These are phyloP conservation scores for Mycena leptocephala DNA, from an alignment of 768 basidiomycete species.

Conservation along the genomic window DNA sequence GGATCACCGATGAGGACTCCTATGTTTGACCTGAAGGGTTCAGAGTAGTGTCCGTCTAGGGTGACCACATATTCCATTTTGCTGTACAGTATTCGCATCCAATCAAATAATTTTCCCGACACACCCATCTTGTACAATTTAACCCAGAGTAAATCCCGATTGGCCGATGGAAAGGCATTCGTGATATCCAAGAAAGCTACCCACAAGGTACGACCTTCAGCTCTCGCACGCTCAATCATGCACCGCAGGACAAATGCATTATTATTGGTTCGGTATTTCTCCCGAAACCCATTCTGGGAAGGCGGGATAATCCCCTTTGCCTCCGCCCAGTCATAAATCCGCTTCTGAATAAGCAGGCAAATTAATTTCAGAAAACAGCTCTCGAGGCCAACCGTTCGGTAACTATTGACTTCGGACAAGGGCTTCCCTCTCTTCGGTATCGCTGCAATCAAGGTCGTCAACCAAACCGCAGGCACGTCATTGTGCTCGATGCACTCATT, in stretches of 20 bases:
- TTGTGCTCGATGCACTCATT: background rate
- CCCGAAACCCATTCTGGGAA: slow-evolving; percentile 44
- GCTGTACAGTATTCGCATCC: too few species aligned
- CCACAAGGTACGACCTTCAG: slow-evolving; percentile 28
- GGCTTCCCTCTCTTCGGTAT: background rate
- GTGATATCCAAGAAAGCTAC: slow-evolving; percentile 40
- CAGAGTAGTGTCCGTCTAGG: too few species aligned
- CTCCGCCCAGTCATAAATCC: too few species aligned
- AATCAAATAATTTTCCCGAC: too few species aligned
- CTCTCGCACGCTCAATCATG: too few species aligned
- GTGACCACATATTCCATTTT: too few species aligned
- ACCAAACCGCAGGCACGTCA: background rate
- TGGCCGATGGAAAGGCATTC: slow-evolving; percentile 43
- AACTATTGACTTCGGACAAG: background rate
- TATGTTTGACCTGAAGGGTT: too few species aligned
- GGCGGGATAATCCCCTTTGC: too few species aligned
- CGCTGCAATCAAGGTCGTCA: background rate
- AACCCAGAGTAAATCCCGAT: slow-evolving; percentile 16
- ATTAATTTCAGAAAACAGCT: background rate
- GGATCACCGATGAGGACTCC: too few species aligned
- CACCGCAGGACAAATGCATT: slow-evolving; percentile 30
- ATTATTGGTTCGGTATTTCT: too few species aligned
- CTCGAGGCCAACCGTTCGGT: background rate
- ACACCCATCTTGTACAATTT: too few species aligned
- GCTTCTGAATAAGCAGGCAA: too few species aligned